phyloP scores from a whole-genome alignment of 148 eudicot genomes.

The Cornus suecica region DNA sequence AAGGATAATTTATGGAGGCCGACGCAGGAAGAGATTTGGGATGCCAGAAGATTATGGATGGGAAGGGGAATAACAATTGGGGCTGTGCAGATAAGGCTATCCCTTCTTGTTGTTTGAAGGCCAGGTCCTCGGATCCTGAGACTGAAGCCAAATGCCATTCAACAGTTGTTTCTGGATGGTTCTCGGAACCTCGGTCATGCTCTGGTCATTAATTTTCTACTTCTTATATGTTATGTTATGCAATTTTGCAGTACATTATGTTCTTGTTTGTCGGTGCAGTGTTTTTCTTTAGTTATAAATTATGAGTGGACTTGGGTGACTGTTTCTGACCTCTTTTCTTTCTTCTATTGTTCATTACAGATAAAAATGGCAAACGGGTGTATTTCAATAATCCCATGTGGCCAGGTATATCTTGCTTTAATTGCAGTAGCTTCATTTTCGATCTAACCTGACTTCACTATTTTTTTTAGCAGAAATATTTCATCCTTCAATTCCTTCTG shows the following conservation, averaged over 20 bases:
- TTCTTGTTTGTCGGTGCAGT: not conserved
- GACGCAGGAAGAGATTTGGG: slow-evolving; percentile 67
- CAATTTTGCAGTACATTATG: not conserved
- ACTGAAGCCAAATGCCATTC: slow-evolving; percentile 76
- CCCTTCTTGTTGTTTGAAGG: slow-evolving; percentile 88
- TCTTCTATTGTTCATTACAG: slow-evolving; percentile 31
- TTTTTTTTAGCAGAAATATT: no score
- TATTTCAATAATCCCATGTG: slow-evolving; percentile 99
- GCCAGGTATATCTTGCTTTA: slow-evolving; percentile 65
- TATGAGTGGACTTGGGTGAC: not conserved
- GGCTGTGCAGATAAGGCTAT: slow-evolving; percentile 36
- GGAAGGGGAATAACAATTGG: slow-evolving; percentile 51
- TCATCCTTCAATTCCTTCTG: no score
- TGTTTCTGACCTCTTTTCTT: slow-evolving; percentile 10
- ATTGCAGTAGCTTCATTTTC: not conserved
- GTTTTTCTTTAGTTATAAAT: slow-evolving; percentile 4
- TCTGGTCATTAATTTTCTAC: slow-evolving; percentile 47
- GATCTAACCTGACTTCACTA: no score
- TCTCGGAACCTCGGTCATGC: slow-evolving; percentile 55
- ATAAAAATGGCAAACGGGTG: slow-evolving; percentile 37
- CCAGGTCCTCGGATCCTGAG: slow-evolving; percentile 58
- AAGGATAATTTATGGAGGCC: slow-evolving; percentile 57
- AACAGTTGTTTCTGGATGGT: slow-evolving; percentile 98
- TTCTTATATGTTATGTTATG: not conserved
- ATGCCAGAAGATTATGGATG: slow-evolving; percentile 75